These are phyloP conservation scores for Acanthochlamys bracteata DNA, from an alignment of 106 monocot species.

Conservation along the genomic window DNA sequence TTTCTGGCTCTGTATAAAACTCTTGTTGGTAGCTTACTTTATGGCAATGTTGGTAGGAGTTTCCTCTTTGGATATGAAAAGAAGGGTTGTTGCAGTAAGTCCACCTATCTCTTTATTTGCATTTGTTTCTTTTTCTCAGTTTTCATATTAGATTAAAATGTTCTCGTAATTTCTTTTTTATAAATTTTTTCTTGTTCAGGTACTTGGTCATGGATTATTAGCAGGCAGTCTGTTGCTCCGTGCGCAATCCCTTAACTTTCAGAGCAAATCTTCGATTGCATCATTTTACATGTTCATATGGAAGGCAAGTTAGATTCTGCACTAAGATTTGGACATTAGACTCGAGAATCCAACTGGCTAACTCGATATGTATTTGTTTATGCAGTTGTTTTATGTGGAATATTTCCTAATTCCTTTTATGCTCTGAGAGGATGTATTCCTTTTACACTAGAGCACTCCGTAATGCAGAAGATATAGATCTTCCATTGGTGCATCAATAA, in stretches of 20 bases:
- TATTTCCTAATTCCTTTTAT: conserved; percentile 47
- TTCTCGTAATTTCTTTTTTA: background rate
- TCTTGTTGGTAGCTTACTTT: conserved; percentile 33
- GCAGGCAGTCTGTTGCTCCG: conserved; percentile 23
- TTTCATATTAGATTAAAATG: background rate
- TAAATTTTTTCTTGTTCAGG: conserved; percentile 11
- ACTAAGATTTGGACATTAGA: no score
- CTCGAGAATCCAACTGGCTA: no score
- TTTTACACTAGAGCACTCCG: no score
- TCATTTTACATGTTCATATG: conserved; percentile 56
- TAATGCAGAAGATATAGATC: background rate
- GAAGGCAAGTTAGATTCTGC: conserved; percentile 27
- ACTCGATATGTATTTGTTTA: conserved; percentile 2
- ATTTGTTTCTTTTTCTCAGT: background rate
- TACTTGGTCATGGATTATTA: conserved; percentile 34
- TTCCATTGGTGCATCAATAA: no score
- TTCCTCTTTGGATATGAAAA: conserved; percentile 18
- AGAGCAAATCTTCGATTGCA: conserved; percentile 18
- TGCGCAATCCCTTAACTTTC: conserved; percentile 14
- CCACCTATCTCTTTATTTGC: background rate
- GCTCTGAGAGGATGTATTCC: conserved; percentile 16
- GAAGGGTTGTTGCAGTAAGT: conserved; percentile 25
- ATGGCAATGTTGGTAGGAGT: conserved; percentile 35
- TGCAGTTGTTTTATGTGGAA: conserved; percentile 50
- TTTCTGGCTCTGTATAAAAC: conserved; percentile 51